A percentile compares a stretch with the other conserved stretches of the same genome.
Conservation (phyloP, 805 yeast species). For the Debaryomyces maramus region DNA sequence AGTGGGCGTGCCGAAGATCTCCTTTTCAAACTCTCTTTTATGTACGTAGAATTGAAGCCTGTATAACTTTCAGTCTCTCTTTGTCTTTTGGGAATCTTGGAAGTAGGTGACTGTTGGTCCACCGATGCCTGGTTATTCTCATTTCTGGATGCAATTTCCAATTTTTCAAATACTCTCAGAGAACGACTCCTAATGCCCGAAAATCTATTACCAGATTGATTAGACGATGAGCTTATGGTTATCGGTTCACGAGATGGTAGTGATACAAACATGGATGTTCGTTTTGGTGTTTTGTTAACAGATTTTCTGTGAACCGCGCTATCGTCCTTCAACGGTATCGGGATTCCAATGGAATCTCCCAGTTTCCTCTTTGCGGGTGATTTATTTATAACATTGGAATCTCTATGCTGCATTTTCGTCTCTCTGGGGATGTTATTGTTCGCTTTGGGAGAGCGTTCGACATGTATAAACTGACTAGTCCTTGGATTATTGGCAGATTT, state of each 20-base stretch:
- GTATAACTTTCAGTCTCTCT: not conserved
- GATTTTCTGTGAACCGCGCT: not conserved
- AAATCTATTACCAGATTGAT: not conserved
- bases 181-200: conserved; percentile 8
- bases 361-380: not conserved
- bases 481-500: conserved; percentile 15
- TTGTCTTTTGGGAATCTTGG: not conserved
- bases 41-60: conserved; percentile 5
- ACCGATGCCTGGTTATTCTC: conserved; percentile 1
- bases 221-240: conserved; percentile 20
- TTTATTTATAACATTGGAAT: not conserved
- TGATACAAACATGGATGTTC: conserved; percentile 36
- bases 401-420: not conserved
- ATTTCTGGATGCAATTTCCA: conserved; percentile 13
- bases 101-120: not conserved
- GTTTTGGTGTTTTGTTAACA: conserved; percentile 25
- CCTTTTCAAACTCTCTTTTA: conserved; percentile 6
- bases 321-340: not conserved
- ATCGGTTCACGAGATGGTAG: conserved; percentile 42
- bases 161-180: conserved; percentile 18
- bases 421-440: not conserved
- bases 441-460: not conserved
- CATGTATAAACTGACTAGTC: not conserved
- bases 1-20: conserved; percentile 2
- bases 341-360: not conserved